Base-by-base conservation (phyloP, 2,329 filamentous ascomycete genomes). In the Tolypocladium ophioglossoides region DNA sequence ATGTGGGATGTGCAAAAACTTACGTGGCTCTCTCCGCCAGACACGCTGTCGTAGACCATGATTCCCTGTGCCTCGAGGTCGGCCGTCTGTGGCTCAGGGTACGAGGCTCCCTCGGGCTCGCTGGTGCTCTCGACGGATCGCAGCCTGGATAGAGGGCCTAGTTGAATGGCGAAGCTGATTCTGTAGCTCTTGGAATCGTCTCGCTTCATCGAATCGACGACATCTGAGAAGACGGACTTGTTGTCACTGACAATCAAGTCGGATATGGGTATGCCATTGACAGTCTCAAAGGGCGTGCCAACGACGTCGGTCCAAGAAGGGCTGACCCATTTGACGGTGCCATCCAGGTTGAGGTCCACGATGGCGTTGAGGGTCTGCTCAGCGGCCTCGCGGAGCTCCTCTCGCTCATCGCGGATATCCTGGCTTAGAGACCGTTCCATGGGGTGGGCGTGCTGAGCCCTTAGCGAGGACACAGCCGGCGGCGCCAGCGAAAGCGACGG, bases 301-400 rank as follows among this genome's bases (percentile, higher is more conserved):
- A 97, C 86, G 51, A 99, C 87, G 64, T 97, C 91, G 57, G 83
- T 82, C 94, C 94, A 99, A 18, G 92, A 96, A 14, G 91, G 89
- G 68, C 92, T 97, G 63, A 95, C 91, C 89, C 94, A 99, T 72
- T 91, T 87, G 64, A 99, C 87, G 57, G 84, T 87, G 60, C 90
- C 90, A 66, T 96, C 88, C 54, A 97, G 80, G 65, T 91, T 90
- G 60, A 99, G 78, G 73, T 99, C 92, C 67, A 99, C 80, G 68
- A 99, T 96, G 59, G 95, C 89, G 71, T 97, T 99, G 68, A 96
- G 79, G 24, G 91, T 96, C 74, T 96, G 90, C 72, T 97, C 92
- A 51, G 92, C 94, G 41, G 92, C 94, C 74, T 96, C 89, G 66
- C 91, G 91, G 62, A 99, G 80, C 68, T 97, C 92, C 67, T 96